Evolutionary conservation across 768 basidiomycete species (phyloP).

Genomic region (Pisolithus sp.): DNA sequence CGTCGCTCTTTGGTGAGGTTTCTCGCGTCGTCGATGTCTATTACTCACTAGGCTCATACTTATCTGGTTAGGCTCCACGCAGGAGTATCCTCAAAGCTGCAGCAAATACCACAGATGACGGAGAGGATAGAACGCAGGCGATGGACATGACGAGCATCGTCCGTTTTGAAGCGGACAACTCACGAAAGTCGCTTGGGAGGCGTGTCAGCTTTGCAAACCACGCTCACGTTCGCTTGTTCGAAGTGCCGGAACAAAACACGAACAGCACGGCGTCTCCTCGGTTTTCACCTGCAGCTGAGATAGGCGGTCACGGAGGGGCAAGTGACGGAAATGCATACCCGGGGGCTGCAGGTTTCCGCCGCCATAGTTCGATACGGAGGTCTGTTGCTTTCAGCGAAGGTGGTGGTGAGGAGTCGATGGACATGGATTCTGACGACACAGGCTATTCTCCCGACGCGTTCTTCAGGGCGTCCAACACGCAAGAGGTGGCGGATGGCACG

Average conservation of each 20-base stretch:
- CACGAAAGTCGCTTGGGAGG: slow-evolving; percentile 63
- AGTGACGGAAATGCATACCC: slow-evolving; percentile 71
- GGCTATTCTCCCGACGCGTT: slow-evolving; percentile 45
- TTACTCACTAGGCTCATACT: not conserved
- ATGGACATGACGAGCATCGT: slow-evolving; percentile 60
- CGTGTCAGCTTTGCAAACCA: slow-evolving; percentile 74
- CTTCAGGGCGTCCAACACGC: slow-evolving; percentile 31
- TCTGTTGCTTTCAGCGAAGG: slow-evolving; percentile 47
- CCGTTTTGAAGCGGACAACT: slow-evolving; percentile 43
- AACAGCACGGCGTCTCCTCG: slow-evolving; percentile 42
- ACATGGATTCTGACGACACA: slow-evolving; percentile 63
- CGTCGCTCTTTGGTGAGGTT: slow-evolving; percentile 58
- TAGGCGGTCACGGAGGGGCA: slow-evolving; percentile 13
- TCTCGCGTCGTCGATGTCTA: not conserved
- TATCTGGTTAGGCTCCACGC: slow-evolving; percentile 50
- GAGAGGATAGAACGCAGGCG: slow-evolving; percentile 43
- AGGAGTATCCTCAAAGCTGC: slow-evolving; percentile 75
- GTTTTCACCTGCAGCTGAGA: slow-evolving; percentile 32
- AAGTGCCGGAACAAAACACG: slow-evolving; percentile 41
- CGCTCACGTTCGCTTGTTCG: slow-evolving; percentile 62
- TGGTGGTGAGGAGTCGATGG: slow-evolving; percentile 50
- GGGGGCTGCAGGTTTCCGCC: slow-evolving; percentile 38
- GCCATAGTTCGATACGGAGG: slow-evolving; percentile 54
- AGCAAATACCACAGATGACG: slow-evolving; percentile 35
- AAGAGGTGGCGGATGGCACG: slow-evolving; percentile 35